These are phyloP conservation scores for Ceratocystis huliohia DNA, from an alignment of 2,329 filamentous ascomycete species.

Conservation along the genomic window DNA sequence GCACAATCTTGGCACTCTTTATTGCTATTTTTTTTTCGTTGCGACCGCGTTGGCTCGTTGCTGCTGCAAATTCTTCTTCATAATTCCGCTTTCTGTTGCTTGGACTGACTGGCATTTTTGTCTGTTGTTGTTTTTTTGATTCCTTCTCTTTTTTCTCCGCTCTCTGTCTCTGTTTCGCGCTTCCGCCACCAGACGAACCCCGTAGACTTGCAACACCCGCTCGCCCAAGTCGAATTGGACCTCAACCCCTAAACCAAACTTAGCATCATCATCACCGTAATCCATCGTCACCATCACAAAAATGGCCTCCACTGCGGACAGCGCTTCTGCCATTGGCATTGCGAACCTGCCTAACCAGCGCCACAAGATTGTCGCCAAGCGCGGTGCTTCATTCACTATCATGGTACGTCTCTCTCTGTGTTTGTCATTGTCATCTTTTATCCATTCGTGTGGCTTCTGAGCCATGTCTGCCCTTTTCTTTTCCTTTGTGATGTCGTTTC, in stretches of 20 bases:
- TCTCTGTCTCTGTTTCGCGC: slow-evolving; percentile 16
- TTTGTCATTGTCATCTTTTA: not conserved
- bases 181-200: slow-evolving; percentile 15
- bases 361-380: slow-evolving; percentile 63
- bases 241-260: not conserved
- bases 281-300: slow-evolving; percentile 25
- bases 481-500: not conserved
- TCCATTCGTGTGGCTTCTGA: not conserved
- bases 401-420: slow-evolving; percentile 53
- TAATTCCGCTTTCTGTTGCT: not conserved
- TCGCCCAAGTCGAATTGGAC: not conserved
- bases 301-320: slow-evolving; percentile 48
- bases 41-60: slow-evolving; percentile 20
- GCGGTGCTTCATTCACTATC: slow-evolving; percentile 96
- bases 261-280: slow-evolving; percentile 5
- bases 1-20: slow-evolving; percentile 11
- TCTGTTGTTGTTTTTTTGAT: slow-evolving; percentile 14
- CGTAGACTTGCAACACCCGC: not conserved
- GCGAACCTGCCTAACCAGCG: slow-evolving; percentile 62
- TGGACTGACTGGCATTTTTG: slow-evolving; percentile 6
- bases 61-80: slow-evolving; percentile 11
- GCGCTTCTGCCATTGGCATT: slow-evolving; percentile 58
- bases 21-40: not conserved
- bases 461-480: not conserved
- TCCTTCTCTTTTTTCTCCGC: slow-evolving; percentile 14